phyloP scores from a whole-genome alignment of 169 alveolate species.

The Plasmodium gonderi region DNA sequence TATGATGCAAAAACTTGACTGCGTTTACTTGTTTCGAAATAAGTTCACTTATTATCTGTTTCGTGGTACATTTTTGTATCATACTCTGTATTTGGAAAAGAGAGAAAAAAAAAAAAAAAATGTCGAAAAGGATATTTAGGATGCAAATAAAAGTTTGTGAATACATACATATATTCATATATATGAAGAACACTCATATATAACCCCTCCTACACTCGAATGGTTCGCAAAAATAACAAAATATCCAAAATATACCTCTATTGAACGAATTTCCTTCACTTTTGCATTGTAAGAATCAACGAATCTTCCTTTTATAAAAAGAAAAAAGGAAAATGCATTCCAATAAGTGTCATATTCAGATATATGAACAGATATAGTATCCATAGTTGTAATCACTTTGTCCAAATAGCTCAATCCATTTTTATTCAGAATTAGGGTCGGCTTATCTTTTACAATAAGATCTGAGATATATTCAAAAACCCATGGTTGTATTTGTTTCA shows the following conservation, averaged over 20 bases:
- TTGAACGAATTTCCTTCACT: slow-evolving; percentile 68
- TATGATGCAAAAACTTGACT: slow-evolving; percentile 33
- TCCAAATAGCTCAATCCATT: slow-evolving; percentile 49
- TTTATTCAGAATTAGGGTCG: slow-evolving; percentile 28
- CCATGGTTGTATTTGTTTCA: slow-evolving; percentile 48
- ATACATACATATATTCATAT: neutral
- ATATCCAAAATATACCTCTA: slow-evolving; percentile 16
- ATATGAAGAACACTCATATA: neutral
- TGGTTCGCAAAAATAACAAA: neutral
- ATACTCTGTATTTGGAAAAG: slow-evolving; percentile 30
- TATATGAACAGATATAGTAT: slow-evolving; percentile 51
- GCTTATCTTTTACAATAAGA: slow-evolving; percentile 66
- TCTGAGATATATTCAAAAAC: slow-evolving; percentile 38
- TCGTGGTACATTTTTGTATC: slow-evolving; percentile 44
- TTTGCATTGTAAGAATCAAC: slow-evolving; percentile 37
- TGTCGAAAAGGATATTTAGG: neutral
- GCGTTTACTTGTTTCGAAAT: slow-evolving; percentile 44
- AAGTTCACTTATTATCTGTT: slow-evolving; percentile 1
- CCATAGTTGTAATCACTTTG: slow-evolving; percentile 76
- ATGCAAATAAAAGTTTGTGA: neutral
- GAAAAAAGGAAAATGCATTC: slow-evolving; percentile 65
- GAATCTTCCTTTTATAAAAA: slow-evolving; percentile 48
- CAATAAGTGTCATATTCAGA: slow-evolving; percentile 49
- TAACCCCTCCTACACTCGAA: neutral
- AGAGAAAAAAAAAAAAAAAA: neutral